Base-by-base conservation (phyloP, 345 rosid species). In the Citrus glauca region DNA sequence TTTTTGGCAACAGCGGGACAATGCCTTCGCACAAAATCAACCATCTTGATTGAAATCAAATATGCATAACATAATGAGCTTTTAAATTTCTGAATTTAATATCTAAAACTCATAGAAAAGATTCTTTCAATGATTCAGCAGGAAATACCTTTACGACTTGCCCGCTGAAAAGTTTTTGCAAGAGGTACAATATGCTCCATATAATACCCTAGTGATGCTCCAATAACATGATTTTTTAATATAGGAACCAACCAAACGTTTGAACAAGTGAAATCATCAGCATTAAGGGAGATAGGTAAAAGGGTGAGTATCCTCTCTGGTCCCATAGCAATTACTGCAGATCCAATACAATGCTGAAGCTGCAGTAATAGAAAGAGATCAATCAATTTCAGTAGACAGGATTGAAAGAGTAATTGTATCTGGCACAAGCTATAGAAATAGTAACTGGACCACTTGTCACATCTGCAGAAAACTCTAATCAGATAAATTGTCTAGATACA, bases 151-250 rank as follows among this genome's bases (percentile, higher is more conserved):
- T 77, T 88, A 62, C 75, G 84, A 86, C 89, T 79, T 57, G 94
- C 88, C 75, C 55, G 89, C 69, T 82, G 82, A 76, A 92, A 84
- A 4, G 92, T 86, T 75, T 87, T 90, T 37, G 94, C 97, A 74
- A 94, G 99, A 72, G 99, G 94, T 78, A 92, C 94, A 66, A 96
- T 87, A 85, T 90, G 83, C 71, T 92, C 94, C 84, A 90, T 82
- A 79, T 92, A 96, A 87, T 84, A 94, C 67, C 81, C 86, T 48
- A 96, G 86, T 24, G 98, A 89, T 85, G 95, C 90, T 72, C 95
- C 94, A 83, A 85, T 84, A 42, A 86, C 84, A 81, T 90, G 76
- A 66, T 75, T 85, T 77, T 87, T 94, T 75, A 96, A 82, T 80
- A 96, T 87, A 57, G 98, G 94, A 66, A 94, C 82, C 90, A 96